A percentile compares a stretch with the other conserved stretches of the same genome.
These are phyloP conservation scores for Panaeolus papilionaceus DNA, from an alignment of 768 basidiomycete species.

Conservation along the genomic window DNA sequence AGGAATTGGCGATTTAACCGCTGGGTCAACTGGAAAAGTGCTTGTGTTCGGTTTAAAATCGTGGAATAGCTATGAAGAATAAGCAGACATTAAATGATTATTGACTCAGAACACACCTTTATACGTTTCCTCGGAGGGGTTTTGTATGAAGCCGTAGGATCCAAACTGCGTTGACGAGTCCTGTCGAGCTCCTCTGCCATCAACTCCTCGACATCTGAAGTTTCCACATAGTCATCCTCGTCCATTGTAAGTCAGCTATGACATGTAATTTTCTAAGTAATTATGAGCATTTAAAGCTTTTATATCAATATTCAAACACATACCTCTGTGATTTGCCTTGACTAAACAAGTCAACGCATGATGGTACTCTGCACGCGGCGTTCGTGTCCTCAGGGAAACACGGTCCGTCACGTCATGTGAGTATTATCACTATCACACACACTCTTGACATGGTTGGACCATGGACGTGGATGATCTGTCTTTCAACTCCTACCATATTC, in stretches of 20 bases:
- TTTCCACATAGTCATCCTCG: slow-evolving; percentile 3
- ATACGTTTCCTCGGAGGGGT: slow-evolving; percentile 6
- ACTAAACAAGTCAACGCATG: not conserved
- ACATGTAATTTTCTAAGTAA: not conserved
- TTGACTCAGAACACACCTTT: not conserved
- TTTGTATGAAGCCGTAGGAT: not conserved
- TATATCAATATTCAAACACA: not conserved
- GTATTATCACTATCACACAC: not conserved
- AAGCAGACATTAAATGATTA: not conserved
- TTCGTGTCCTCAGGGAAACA: not conserved
- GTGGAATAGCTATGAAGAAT: not conserved
- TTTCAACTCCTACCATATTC: not conserved
- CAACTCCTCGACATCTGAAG: slow-evolving; percentile 3
- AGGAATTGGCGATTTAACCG: not conserved
- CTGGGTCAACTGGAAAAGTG: not conserved
- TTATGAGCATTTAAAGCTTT: not conserved
- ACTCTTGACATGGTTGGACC: not conserved
- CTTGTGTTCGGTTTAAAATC: not conserved
- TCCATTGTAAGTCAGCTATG: not conserved
- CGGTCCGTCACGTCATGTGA: slow-evolving; percentile 3
- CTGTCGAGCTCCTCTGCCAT: slow-evolving; percentile 9
- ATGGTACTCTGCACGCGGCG: not conserved
- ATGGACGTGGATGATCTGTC: not conserved
- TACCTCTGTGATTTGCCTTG: not conserved
- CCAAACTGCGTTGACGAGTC: not conserved